Base-by-base conservation (phyloP, 805 yeast species). In the Zygosaccharomyces gambellarensis region DNA sequence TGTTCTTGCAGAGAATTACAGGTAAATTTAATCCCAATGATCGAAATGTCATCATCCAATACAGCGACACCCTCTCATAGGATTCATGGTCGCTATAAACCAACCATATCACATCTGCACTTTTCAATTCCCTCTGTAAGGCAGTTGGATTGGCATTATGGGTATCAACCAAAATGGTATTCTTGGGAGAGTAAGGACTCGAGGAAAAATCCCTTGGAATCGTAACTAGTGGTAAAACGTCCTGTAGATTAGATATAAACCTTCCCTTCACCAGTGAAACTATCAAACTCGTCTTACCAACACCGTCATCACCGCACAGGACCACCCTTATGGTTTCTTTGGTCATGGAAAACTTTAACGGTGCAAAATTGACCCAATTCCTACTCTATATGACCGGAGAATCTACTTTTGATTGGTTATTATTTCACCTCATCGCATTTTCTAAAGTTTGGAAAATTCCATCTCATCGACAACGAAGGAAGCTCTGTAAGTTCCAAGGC, bases 1-100 rank as follows among this genome's bases (percentile, higher is more conserved):
- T 90, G 67, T 90, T 94, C 47, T 90, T 90, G 67, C 95, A 85
- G 2, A 94, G 71, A 1, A 94, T 88, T n/a, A 94, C 83, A 0
- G 99, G 99, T 11, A 92, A 67, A 62, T 94, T 94, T 49, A 92
- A 89, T 3, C 99, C 99, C 77, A 89, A 75, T 0, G 96, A 87
- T 53, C 99, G 75, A 60, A 94, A 85, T 74, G 85, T 79, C 45
- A 95, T 94, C 78, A 94, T 83, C 99, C 99, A 94, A 65, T 90
- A 90, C 22, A 92, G 72, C 2, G 96, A 82, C 4, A 94, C 81
- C 42, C 98, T 75, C 64, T 94, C 98, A 63, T 90, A 94, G 0
- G 98, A 89, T 63, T 90, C 94, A 61, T 90, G 96, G 62, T 90
- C 98, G 3, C 94, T 80, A 63, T 90, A 94, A 0, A 94, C 89